Evolutionary conservation across 1,284 basidiomycete species (phyloP).

Genomic region (Garcileccinum viscosum): DNA sequence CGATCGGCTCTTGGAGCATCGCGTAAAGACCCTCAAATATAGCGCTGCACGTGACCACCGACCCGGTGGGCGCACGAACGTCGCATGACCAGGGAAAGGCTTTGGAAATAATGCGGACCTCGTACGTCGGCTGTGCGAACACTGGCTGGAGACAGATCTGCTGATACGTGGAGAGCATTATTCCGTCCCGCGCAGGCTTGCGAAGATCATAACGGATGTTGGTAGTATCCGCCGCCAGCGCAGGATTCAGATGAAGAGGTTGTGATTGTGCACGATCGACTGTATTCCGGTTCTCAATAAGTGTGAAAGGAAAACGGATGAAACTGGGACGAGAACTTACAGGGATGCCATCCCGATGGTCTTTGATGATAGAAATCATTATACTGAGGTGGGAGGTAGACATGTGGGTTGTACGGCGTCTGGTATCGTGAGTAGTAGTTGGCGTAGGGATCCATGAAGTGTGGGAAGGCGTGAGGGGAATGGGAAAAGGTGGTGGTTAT

Average conservation of each 20-base stretch:
- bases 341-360: constrained; percentile 21
- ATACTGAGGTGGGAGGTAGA: constrained; percentile 34
- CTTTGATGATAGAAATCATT: constrained; percentile 20
- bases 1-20: constrained; percentile 56
- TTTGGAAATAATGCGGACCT: constrained; percentile 58
- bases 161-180: constrained; percentile 50
- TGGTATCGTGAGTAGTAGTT: constrained; percentile 33
- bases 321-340: constrained; percentile 15
- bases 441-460: constrained; percentile 32
- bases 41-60: constrained; percentile 53
- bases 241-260: constrained; percentile 53
- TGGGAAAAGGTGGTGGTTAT: not conserved
- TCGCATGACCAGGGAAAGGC: constrained; percentile 67
- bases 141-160: constrained; percentile 44
- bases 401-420: constrained; percentile 38
- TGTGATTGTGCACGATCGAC: constrained; percentile 34
- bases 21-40: constrained; percentile 59
- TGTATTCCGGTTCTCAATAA: constrained; percentile 7
- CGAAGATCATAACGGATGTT: constrained; percentile 56
- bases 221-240: constrained; percentile 57
- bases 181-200: constrained; percentile 46
- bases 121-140: constrained; percentile 38
- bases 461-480: not conserved
- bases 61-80: constrained; percentile 43
- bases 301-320: not conserved